Conservation (phyloP, 805 yeast species). For the Sungouiella thailandica region DNA sequence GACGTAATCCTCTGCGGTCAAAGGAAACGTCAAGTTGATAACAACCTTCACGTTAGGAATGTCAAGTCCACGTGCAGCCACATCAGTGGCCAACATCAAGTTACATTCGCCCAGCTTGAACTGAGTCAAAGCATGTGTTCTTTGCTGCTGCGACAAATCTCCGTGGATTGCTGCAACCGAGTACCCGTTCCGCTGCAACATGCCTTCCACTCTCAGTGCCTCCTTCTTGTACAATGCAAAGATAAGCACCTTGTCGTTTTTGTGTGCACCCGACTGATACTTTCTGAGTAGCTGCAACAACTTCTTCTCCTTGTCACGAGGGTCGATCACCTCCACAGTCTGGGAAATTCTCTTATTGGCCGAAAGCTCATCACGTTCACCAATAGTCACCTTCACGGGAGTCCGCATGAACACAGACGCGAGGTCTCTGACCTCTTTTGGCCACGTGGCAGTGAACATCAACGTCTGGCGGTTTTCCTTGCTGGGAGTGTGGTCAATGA, state of each 20-base stretch:
- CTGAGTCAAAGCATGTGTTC: constrained; percentile 79
- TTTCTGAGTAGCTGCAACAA: constrained; percentile 66
- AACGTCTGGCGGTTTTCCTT: constrained; percentile 70
- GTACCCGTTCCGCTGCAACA: constrained; percentile 68
- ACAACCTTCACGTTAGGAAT: constrained; percentile 96
- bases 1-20: constrained; percentile 94
- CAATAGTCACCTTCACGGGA: constrained; percentile 90
- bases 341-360: constrained; percentile 95
- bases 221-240: constrained; percentile 96
- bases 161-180: constrained; percentile 94
- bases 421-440: constrained; percentile 92
- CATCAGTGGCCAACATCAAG: constrained; percentile 92
- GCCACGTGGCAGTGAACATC: constrained; percentile 99
- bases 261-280: constrained; percentile 62
- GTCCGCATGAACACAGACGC: constrained; percentile 77
- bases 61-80: constrained; percentile 96
- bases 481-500: constrained; percentile 56
- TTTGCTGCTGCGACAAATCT: constrained; percentile 85
- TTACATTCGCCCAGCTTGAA: constrained; percentile 78
- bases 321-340: constrained; percentile 82
- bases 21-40: constrained; percentile 91
- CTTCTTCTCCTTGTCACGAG: constrained; percentile 72
- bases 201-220: constrained; percentile 84
- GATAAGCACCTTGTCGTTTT: constrained; percentile 78
- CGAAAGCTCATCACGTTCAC: constrained; percentile 87